These are phyloP conservation scores for Yamadazyma aaseri DNA, from an alignment of 1,139 yeast genomes.

Conservation along the genomic window DNA sequence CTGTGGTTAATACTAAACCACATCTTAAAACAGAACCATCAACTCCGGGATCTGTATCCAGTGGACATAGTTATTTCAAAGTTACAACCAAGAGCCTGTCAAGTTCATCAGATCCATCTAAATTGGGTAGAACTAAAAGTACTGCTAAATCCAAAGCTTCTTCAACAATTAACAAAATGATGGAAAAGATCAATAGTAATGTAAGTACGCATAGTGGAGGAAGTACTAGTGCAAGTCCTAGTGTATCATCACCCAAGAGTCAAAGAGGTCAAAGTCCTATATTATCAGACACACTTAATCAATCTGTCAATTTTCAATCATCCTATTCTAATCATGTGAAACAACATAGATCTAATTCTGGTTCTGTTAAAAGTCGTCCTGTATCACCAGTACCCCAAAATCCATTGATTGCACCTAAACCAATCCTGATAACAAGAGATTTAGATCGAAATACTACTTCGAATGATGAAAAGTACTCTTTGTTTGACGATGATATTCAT, in stretches of 20 bases:
- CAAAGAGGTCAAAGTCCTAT: constrained; percentile 9
- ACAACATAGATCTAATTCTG: constrained; percentile 32
- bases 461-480: neutral
- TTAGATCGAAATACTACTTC: neutral
- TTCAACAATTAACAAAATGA: constrained; percentile 7
- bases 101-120: constrained; percentile 10
- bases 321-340: constrained; percentile 36
- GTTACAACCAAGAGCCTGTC: constrained; percentile 7
- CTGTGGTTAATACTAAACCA: constrained; percentile 10
- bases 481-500: constrained; percentile 1
- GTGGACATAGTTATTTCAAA: constrained; percentile 9
- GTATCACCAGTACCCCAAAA: constrained; percentile 22
- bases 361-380: constrained; percentile 23
- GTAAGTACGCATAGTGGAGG: neutral
- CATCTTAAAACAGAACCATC: constrained; percentile 12
- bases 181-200: constrained; percentile 7
- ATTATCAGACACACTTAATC: constrained; percentile 13
- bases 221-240: neutral
- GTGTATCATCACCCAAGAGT: constrained; percentile 6
- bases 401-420: constrained; percentile 10
- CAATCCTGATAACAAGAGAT: constrained; percentile 4
- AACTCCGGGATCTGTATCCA: constrained; percentile 10
- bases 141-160: constrained; percentile 5
- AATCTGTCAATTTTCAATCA: constrained; percentile 18
- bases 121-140: constrained; percentile 13